These are phyloP conservation scores for Fusarium equiseti DNA, from an alignment of 2,329 filamentous ascomycete species.

Conservation along the genomic window DNA sequence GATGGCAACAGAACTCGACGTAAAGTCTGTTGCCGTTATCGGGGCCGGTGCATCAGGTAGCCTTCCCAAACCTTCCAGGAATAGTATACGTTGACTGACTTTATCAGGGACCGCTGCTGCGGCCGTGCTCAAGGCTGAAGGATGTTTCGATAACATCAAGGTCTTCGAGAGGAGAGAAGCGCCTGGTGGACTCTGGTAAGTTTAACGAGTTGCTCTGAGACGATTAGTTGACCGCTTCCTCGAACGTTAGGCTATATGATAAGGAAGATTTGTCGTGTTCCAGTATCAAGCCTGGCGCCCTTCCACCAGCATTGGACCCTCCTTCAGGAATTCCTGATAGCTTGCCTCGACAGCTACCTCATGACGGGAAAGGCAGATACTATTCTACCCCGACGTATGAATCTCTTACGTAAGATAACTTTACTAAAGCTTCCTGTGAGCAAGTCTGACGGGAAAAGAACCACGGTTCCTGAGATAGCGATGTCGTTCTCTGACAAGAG, in stretches of 20 bases:
- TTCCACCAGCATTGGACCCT: background rate
- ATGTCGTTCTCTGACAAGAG: constrained; percentile 1
- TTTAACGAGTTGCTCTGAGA: fast-evolving
- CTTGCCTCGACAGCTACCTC: background rate
- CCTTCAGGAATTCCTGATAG: background rate
- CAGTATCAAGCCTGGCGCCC: background rate
- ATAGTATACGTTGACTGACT: background rate
- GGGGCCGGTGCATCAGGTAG: constrained; percentile 1
- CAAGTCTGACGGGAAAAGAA: background rate
- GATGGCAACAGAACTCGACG: background rate
- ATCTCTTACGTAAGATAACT: background rate
- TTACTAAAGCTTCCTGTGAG: fast-evolving
- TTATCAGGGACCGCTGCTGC: background rate
- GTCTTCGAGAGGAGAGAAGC: background rate
- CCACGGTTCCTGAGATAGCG: background rate
- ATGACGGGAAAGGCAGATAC: background rate
- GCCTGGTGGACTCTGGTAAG: background rate
- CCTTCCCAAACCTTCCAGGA: background rate
- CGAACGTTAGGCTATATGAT: background rate
- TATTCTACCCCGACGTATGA: background rate
- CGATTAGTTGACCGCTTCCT: background rate
- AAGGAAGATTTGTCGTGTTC: fast-evolving
- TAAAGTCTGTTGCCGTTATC: background rate
- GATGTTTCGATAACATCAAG: background rate
- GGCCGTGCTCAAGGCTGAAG: background rate